These are phyloP conservation scores for Leishmania braziliensis DNA, from an alignment of 208 protist genomes.

Conservation along the genomic window DNA sequence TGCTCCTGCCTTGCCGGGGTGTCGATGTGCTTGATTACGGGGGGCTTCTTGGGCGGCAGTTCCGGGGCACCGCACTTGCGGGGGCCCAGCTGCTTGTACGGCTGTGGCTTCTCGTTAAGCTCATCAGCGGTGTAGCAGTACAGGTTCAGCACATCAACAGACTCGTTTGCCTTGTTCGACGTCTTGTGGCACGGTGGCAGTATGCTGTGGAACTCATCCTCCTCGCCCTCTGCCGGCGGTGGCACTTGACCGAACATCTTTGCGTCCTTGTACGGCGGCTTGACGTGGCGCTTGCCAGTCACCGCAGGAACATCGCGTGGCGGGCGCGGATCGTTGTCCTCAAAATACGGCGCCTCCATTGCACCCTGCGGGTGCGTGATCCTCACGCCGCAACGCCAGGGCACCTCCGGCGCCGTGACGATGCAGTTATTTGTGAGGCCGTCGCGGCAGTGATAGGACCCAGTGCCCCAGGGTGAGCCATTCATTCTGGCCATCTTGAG, in stretches of 20 bases:
- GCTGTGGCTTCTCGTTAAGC: slow-evolving; percentile 58
- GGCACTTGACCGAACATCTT: slow-evolving; percentile 29
- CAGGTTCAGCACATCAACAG: slow-evolving; percentile 77
- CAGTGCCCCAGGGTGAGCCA: background rate
- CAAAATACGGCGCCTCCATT: slow-evolving; percentile 68
- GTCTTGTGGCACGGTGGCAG: slow-evolving; percentile 43
- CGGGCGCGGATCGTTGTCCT: slow-evolving; percentile 58
- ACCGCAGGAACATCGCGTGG: slow-evolving; percentile 25
- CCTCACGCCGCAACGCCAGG: slow-evolving; percentile 41
- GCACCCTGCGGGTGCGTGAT: slow-evolving; percentile 30
- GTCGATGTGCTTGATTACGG: slow-evolving; percentile 61
- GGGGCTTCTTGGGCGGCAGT: slow-evolving; percentile 43
- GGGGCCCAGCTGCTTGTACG: slow-evolving; percentile 50
- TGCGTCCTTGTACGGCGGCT: slow-evolving; percentile 28
- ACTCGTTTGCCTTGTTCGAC: slow-evolving; percentile 67
- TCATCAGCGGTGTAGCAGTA: slow-evolving; percentile 63
- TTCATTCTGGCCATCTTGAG: background rate
- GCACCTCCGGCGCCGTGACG: slow-evolving; percentile 36
- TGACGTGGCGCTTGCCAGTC: slow-evolving; percentile 48
- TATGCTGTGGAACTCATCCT: slow-evolving; percentile 8
- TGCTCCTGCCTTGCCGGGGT: slow-evolving; percentile 69
- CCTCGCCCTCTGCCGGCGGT: slow-evolving; percentile 9
- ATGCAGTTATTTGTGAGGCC: slow-evolving; percentile 42
- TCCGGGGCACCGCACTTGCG: slow-evolving; percentile 54
- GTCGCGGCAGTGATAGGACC: background rate